phyloP scores from a whole-genome alignment of 805 yeast genomes.

The Torulaspora microellipsoides region DNA sequence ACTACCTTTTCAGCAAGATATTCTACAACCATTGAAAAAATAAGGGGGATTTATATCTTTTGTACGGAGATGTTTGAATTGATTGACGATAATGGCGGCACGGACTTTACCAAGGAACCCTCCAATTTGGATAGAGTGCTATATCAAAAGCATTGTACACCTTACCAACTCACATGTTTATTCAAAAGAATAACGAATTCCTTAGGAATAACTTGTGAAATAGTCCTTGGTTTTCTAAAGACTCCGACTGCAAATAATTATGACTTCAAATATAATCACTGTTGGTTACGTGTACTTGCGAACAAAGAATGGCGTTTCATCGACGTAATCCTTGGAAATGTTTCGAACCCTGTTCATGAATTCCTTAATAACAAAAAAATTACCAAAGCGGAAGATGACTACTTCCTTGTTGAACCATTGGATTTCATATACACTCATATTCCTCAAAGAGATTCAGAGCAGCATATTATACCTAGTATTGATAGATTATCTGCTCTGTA shows the following conservation, averaged over 20 bases:
- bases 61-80: conserved; percentile 56
- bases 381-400: conserved; percentile 44
- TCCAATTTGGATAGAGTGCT: conserved; percentile 43
- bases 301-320: conserved; percentile 76
- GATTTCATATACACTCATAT: conserved; percentile 78
- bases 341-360: conserved; percentile 48
- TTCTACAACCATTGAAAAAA: conserved; percentile 48
- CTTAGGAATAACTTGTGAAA: conserved; percentile 66
- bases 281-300: conserved; percentile 78
- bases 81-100: conserved; percentile 36
- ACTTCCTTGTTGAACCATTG: conserved; percentile 74
- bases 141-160: conserved; percentile 48
- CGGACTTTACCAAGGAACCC: conserved; percentile 36
- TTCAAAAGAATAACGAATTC: conserved; percentile 69
- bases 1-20: conserved; percentile 51
- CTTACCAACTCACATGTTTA: conserved; percentile 72
- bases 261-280: conserved; percentile 61
- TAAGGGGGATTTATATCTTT: conserved; percentile 61
- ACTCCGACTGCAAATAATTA: conserved; percentile 57
- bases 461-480: conserved; percentile 81
- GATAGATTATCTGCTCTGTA: conserved; percentile 73
- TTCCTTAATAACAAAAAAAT: conserved; percentile 34
- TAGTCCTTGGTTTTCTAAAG: conserved; percentile 79
- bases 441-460: conserved; percentile 73
- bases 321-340: conserved; percentile 66